These are phyloP conservation scores for Luvunga scandens DNA, from an alignment of 345 rosid species.

Conservation along the genomic window DNA sequence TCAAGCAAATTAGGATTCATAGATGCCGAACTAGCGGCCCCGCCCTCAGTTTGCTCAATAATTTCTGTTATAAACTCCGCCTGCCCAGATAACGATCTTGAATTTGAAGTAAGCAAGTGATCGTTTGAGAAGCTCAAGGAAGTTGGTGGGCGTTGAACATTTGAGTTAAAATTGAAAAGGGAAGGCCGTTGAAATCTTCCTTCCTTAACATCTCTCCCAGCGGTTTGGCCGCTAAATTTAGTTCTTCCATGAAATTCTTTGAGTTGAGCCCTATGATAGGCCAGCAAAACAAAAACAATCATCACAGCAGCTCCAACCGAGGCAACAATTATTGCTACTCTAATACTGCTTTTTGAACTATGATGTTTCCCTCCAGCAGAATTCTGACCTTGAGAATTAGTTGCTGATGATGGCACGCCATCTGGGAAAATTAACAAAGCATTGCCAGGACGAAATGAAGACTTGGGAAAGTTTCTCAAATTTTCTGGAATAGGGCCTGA, in stretches of 20 bases:
- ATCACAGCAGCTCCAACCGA: constrained; percentile 61
- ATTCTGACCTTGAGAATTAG: constrained; percentile 13
- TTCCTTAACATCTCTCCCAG: constrained; percentile 51
- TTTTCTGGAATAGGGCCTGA: constrained; percentile 64
- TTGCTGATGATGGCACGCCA: constrained; percentile 19
- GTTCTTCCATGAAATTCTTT: constrained; percentile 61
- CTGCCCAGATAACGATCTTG: constrained; percentile 75
- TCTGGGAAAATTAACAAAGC: constrained; percentile 38
- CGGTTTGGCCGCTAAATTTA: constrained; percentile 40
- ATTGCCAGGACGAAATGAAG: constrained; percentile 82
- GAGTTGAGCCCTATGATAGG: constrained; percentile 58
- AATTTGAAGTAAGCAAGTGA: constrained; percentile 80
- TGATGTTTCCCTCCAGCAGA: constrained; percentile 21
- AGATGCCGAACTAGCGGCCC: constrained; percentile 31
- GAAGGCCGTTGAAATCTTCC: constrained; percentile 62
- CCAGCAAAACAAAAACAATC: constrained; percentile 69
- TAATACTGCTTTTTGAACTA: constrained; percentile 42
- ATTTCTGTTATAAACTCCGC: constrained; percentile 54
- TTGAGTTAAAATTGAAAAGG: constrained; percentile 63
- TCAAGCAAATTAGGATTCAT: constrained; percentile 58
- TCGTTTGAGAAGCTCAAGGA: constrained; percentile 87
- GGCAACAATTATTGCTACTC: constrained; percentile 69
- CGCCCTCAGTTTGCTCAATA: constrained; percentile 47
- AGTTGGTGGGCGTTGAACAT: constrained; percentile 49
- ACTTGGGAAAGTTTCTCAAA: constrained; percentile 43